Base-by-base conservation (phyloP, 768 basidiomycete genomes). In the Podaxis sp. region DNA sequence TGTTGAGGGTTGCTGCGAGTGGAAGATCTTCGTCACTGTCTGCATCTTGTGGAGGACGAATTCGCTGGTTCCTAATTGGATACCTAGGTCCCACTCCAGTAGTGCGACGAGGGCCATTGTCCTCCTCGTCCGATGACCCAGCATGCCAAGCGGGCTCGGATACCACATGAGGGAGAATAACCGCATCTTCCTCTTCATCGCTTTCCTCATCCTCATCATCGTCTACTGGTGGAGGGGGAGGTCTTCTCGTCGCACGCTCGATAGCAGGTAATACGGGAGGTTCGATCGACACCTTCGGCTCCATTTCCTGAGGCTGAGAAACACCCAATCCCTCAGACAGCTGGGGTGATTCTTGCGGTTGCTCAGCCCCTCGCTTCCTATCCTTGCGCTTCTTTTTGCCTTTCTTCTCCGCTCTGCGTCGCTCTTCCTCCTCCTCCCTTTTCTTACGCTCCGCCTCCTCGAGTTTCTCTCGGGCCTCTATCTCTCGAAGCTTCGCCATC, bases 21-120 rank as follows among this genome's bases (percentile, higher is more conserved):
- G 93, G 93, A 48, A 93, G 67, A 74, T 95, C 92, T 66, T 94
- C 92, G 58, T 92, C 92, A 64, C 89, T 90, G 65, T 87, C 85
- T 19, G 82, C 81, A 55, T 80, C 82, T 17, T 68, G 69, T 22
- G 55, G 38, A 51, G n/a, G 65, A 17, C 61, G 46, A 49, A 52
- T 54, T 40, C 44, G 46, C 17, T 52, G 28, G 59, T 66, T 66
- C 22, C 67, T 73, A 44, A 44, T 76, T 13, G 79, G 79, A 66
- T 82, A 83, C 59, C 85, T 80, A 54, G 77, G 82, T 0, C 88
- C 88, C 9, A 79, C 77, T 40, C 87, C 84, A n/a, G 82, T 84
- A 2, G 80, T 85, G 30, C 85, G 84, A 57, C 79, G 79, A 17
- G 83, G 86, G 0, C 76, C 80, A 26, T 71, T 68, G 22, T 79